Conservation (phyloP, 805 yeast genomes). For the Suhomyces prunicola region DNA sequence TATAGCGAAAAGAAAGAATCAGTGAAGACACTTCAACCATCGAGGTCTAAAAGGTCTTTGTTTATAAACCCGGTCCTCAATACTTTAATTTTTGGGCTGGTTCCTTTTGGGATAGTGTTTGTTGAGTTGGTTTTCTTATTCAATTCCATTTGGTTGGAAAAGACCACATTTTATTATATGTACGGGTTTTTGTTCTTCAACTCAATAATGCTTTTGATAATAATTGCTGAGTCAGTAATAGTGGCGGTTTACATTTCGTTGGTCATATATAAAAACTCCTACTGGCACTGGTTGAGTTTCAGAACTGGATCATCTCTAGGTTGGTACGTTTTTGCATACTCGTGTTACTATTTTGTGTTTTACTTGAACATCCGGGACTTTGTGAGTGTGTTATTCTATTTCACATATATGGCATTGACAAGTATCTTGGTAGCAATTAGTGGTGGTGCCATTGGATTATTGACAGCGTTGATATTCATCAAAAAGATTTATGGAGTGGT, state of each 20-base stretch:
- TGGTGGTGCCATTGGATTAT: conserved; percentile 72
- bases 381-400: conserved; percentile 63
- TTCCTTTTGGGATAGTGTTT: conserved; percentile 79
- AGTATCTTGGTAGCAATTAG: conserved; percentile 62
- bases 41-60: conserved; percentile 12
- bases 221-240: conserved; percentile 68
- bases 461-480: conserved; percentile 65
- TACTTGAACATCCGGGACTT: conserved; percentile 62
- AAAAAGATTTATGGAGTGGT: conserved; percentile 57
- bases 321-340: conserved; percentile 63
- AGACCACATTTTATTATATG: conserved; percentile 73
- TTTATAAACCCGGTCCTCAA: conserved; percentile 23
- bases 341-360: conserved; percentile 60
- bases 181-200: conserved; percentile 74
- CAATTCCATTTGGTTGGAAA: conserved; percentile 77
- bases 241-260: conserved; percentile 65
- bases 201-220: conserved; percentile 53
- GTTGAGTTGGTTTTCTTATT: conserved; percentile 72
- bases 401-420: conserved; percentile 67
- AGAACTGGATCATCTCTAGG: conserved; percentile 67
- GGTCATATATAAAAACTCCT: conserved; percentile 48
- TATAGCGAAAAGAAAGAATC: background rate
- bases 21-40: background rate
- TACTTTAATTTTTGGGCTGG: conserved; percentile 56
- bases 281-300: conserved; percentile 86